Evolutionary conservation across 345 rosid species (phyloP), one percentile per base, ranked within the genome.

Genomic region (Passiflora organensis): DNA sequence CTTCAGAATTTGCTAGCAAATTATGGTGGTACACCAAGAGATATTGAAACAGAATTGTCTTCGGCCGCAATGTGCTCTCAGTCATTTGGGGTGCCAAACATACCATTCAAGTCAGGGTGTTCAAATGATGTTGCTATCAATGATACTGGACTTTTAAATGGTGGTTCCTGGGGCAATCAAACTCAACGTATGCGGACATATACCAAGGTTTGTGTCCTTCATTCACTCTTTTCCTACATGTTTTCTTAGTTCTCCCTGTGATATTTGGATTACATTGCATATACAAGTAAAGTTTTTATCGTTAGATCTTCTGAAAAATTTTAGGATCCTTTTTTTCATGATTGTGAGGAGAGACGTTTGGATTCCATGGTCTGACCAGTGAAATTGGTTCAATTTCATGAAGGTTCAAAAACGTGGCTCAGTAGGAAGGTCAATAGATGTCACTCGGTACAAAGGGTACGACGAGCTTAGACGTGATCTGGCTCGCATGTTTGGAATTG

Each of bases 381-480:
- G 6, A 21, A 14, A 22, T 19, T 21, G 6, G 53, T 16, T 25
- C 5, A 2, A 28, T 23, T 13, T 25, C 24, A n/a, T 77, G 72
- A 56, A 93, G 99, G 94, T 89, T 70, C 95, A 89, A 81, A 93
- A 89, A 80, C 94, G 95, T 21, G 97, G 99, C 14, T 81, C 97
- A 21, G 97, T 86, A 0, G 97, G 99, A 69, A 84, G 99, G 78
- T 93, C 95, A 37, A 86, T 93, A 34, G 99, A 93, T 59, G 86
- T 93, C 34, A 86, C 89, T 14, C 89, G 97, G 44, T 86, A 81
- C 62, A 81, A 71, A 62, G 84, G 76, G 11, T 93, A 93, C 44
- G 94, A 84, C 6, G 97, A 84, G 58, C 91, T 93, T 20, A 82
- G 89, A 72, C 78, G 76, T 58, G 99, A 86, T 72, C 71, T 93